Evolutionary conservation across 2,329 filamentous ascomycete genomes (phyloP), one percentile per base, ranked within the genome.

Genomic region (Fusarium lyarnte): DNA sequence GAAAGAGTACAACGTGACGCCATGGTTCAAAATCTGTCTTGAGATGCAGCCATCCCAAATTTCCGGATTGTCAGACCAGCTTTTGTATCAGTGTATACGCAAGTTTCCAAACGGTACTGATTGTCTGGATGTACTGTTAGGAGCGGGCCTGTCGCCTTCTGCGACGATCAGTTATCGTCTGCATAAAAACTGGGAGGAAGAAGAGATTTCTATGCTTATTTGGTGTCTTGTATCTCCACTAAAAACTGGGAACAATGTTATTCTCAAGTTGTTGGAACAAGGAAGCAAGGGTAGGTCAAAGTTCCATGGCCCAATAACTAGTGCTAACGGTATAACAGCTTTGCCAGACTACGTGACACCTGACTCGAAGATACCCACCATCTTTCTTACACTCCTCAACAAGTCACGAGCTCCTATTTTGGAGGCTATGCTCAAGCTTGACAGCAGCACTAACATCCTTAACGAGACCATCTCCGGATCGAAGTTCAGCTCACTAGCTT

Each of bases 381-480:
- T 60, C 9, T 70, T 69, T 27, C 42, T 70, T 0, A 54, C 47
- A 3, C 59, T 70, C 4, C 53, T 70, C 0, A 51, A 65, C 6
- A 65, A 69, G 12, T 47, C 53, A 6, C 43, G 53, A 11, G 42
- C 42, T 8, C 66, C 67, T 1, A 6, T 69, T 6, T 5, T 70
- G 7, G 42, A 69, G 12, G 43, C 43, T 4, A 23, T 70, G 3
- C 47, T 70, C 6, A 35, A 60, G 1, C 25, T 52, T 6, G 38
- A 54, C 2, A 23, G 16, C 4, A 33, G 16, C 4, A 33, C 19
- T 3, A 36, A 43, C 3, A 4, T 31, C 3, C 17, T 55, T 1
- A 41, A 70, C 27, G 36, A 41, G 3, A 70, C 65, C 8, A 69
- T 70, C 12, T 65, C 67, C 1, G 67, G 67, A 2, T 69, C 67